phyloP scores from a whole-genome alignment of 192 early-diverging fungal genomes.

The Diversispora eburnea region DNA sequence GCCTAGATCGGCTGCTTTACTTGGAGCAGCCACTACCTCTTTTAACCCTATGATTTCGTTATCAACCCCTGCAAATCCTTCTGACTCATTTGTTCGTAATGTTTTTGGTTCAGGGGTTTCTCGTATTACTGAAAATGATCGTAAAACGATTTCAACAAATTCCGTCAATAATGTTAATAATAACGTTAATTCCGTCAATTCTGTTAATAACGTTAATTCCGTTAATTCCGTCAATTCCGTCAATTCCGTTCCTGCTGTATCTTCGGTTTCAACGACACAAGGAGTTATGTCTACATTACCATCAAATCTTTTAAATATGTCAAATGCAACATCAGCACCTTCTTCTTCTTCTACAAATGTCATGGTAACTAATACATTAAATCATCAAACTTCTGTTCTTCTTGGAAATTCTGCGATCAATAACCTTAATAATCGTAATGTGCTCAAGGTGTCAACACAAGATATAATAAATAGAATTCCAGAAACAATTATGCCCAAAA shows the following conservation, averaged over 20 bases:
- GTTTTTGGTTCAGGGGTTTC: conserved; percentile 6
- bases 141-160: conserved; percentile 29
- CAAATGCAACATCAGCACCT: neutral
- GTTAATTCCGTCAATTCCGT: neutral
- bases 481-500: conserved; percentile 24
- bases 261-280: neutral
- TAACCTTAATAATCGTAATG: too few relatives aligned
- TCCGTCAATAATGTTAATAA: too few relatives aligned
- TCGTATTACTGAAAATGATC: neutral
- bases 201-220: neutral
- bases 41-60: conserved; percentile 27
- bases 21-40: conserved; percentile 17
- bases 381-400: neutral
- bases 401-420: neutral
- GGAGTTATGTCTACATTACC: neutral
- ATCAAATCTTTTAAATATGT: neutral
- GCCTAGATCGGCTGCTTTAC: conserved; percentile 27
- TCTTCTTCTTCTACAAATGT: neutral
- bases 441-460: neutral
- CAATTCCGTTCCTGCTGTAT: neutral
- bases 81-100: neutral
- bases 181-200: neutral
- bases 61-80: neutral
- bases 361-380: conserved; percentile 2
- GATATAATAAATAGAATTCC: neutral